Conservation (phyloP, 2,329 filamentous ascomycete species). For the Microcyclospora tardicrescens region DNA sequence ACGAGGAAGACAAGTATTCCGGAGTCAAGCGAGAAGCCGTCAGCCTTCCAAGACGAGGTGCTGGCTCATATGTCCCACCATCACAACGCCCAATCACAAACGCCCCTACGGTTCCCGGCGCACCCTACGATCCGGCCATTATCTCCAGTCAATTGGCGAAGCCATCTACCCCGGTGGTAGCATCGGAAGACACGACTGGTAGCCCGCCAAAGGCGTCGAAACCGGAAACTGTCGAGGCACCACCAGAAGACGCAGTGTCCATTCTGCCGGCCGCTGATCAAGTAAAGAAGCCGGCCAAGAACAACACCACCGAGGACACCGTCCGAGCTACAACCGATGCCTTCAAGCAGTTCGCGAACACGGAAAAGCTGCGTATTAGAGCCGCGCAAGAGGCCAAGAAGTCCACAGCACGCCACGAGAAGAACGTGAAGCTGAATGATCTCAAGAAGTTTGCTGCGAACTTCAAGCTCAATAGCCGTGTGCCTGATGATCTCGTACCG, state of each 20-base stretch:
- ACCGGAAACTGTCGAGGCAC: neutral
- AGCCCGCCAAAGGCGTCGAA: neutral
- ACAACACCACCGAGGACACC: slow-evolving; percentile 47
- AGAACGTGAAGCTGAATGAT: slow-evolving; percentile 85
- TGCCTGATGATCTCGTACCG: slow-evolving; percentile 79
- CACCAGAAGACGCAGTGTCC: slow-evolving; percentile 1
- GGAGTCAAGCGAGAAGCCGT: slow-evolving; percentile 58
- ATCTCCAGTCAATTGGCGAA: slow-evolving; percentile 68
- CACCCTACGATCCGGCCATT: slow-evolving; percentile 74
- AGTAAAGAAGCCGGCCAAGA: slow-evolving; percentile 8
- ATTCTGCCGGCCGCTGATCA: slow-evolving; percentile 4
- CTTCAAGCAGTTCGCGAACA: slow-evolving; percentile 51
- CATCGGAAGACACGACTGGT: neutral
- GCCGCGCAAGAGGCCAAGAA: slow-evolving; percentile 43
- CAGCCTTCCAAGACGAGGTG: slow-evolving; percentile 45
- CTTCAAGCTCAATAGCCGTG: slow-evolving; percentile 89
- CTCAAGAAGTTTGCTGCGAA: slow-evolving; percentile 86
- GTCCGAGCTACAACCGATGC: slow-evolving; percentile 49
- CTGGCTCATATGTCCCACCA: slow-evolving; percentile 79
- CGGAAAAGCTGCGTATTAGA: slow-evolving; percentile 47
- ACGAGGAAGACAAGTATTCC: slow-evolving; percentile 97
- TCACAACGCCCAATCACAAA: slow-evolving; percentile 68
- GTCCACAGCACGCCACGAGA: slow-evolving; percentile 52
- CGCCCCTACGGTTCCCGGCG: slow-evolving; percentile 60
- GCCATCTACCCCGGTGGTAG: slow-evolving; percentile 23